Conservation (phyloP, 352 stramenopile species). For the Phytophthora citricola region DNA sequence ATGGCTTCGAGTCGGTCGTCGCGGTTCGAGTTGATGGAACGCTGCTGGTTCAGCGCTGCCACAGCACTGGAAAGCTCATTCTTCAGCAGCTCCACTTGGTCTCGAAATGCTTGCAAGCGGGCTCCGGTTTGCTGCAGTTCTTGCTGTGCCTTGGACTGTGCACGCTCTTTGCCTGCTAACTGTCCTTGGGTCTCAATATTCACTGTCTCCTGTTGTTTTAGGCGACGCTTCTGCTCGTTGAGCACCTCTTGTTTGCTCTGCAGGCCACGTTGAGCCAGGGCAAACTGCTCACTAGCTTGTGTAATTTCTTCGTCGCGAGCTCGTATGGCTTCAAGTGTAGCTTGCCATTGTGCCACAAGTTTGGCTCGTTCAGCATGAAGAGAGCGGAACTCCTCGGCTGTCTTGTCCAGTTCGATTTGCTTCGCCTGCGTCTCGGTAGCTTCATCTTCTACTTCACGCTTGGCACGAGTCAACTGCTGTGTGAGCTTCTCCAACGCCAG, state of each 20-base stretch:
- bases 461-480: conserved; percentile 82
- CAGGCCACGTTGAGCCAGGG: conserved; percentile 56
- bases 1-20: conserved; percentile 78
- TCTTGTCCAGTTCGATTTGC: conserved; percentile 97
- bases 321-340: conserved; percentile 94
- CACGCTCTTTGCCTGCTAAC: conserved; percentile 73
- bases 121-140: conserved; percentile 66
- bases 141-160: conserved; percentile 73
- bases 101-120: conserved; percentile 83
- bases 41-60: conserved; percentile 83
- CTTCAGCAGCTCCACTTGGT: conserved; percentile 94
- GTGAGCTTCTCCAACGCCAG: conserved; percentile 95
- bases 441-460: conserved; percentile 77
- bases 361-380: conserved; percentile 94
- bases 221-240: conserved; percentile 72
- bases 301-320: conserved; percentile 93
- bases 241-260: conserved; percentile 77
- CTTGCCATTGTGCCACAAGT: conserved; percentile 96
- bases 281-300: conserved; percentile 91
- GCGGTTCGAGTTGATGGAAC: conserved; percentile 79
- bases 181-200: conserved; percentile 84
- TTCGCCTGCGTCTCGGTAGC: conserved; percentile 94
- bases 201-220: conserved; percentile 88
- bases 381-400: conserved; percentile 93
- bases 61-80: conserved; percentile 90